These are phyloP conservation scores for Saprolegnia parasitica DNA, from an alignment of 352 stramenopile species.

Conservation along the genomic window DNA sequence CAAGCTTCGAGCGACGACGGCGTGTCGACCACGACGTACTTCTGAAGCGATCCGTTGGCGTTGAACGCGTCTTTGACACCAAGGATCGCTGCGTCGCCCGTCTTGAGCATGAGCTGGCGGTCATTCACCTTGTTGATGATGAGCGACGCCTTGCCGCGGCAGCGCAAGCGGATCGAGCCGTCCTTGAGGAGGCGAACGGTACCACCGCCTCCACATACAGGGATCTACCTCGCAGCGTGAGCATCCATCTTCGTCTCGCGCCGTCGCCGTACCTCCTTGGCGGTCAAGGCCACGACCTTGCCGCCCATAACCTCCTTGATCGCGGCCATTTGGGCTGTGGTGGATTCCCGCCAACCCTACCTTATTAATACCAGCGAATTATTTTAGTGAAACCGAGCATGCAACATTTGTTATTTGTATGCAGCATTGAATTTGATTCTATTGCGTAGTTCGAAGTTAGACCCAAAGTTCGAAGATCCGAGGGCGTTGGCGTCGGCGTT, in stretches of 20 bases:
- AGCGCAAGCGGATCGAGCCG: constrained; percentile 62
- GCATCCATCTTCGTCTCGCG: not conserved
- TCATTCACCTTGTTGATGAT: constrained; percentile 49
- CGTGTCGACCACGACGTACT: constrained; percentile 75
- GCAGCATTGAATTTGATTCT: not conserved
- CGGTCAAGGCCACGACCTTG: constrained; percentile 19
- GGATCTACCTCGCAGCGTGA: constrained; percentile 13
- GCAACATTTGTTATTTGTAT: not conserved
- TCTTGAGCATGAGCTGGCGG: not conserved
- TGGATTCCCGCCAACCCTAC: not conserved
- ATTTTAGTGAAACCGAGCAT: not conserved
- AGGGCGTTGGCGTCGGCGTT: not conserved
- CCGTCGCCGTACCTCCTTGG: constrained; percentile 12
- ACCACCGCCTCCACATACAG: constrained; percentile 23
- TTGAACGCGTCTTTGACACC: constrained; percentile 62
- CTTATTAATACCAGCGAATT: not conserved
- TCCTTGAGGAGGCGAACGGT: constrained; percentile 41
- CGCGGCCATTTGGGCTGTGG: constrained; percentile 6
- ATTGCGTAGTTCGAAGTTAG: not conserved
- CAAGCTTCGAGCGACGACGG: constrained; percentile 34
- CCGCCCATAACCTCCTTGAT: constrained; percentile 27
- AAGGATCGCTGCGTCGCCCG: constrained; percentile 16
- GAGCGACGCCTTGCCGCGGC: constrained; percentile 69
- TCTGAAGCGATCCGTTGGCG: constrained; percentile 75
- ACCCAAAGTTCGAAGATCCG: not conserved